Evolutionary conservation across 106 monocot genomes (phyloP).

Genomic region (Platanthera guangdongensis): DNA sequence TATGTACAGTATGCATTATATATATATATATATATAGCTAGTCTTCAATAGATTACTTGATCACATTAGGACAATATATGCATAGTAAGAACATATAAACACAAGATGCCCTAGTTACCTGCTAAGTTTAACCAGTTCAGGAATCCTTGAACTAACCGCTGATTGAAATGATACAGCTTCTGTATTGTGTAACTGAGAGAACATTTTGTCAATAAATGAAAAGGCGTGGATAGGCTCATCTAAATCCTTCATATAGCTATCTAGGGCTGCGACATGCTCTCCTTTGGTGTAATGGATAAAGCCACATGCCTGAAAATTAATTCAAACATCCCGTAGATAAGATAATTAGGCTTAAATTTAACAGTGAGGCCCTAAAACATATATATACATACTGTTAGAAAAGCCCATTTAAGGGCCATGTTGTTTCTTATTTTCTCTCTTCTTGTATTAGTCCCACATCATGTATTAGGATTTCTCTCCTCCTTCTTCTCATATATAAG

Average conservation of each 20-base stretch:
- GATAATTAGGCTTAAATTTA: background rate
- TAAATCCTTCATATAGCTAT: slow-evolving; percentile 86
- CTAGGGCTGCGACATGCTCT: slow-evolving; percentile 58
- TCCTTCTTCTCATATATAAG: too few species aligned
- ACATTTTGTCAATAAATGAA: slow-evolving; percentile 67
- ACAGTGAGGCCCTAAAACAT: background rate
- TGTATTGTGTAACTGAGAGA: slow-evolving; percentile 31
- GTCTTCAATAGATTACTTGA: background rate
- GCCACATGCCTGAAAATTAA: slow-evolving; percentile 76
- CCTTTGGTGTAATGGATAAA: slow-evolving; percentile 51
- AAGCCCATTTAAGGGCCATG: too few species aligned
- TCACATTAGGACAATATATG: background rate
- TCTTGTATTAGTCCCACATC: too few species aligned
- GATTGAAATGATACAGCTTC: slow-evolving; percentile 48
- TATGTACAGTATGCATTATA: background rate
- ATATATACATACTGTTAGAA: too few species aligned
- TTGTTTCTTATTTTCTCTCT: too few species aligned
- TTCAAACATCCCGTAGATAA: slow-evolving; percentile 4
- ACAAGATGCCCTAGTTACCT: slow-evolving; percentile 37
- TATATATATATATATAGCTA: background rate
- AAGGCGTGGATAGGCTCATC: slow-evolving; percentile 76
- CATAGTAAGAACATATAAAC: background rate
- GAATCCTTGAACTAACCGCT: slow-evolving; percentile 50
- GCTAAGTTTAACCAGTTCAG: slow-evolving; percentile 71
- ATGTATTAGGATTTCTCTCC: too few species aligned